A percentile compares a stretch with the other conserved stretches of the same genome.
Evolutionary conservation across 345 rosid genomes (phyloP).

Genomic region (Populus ilicifolia): DNA sequence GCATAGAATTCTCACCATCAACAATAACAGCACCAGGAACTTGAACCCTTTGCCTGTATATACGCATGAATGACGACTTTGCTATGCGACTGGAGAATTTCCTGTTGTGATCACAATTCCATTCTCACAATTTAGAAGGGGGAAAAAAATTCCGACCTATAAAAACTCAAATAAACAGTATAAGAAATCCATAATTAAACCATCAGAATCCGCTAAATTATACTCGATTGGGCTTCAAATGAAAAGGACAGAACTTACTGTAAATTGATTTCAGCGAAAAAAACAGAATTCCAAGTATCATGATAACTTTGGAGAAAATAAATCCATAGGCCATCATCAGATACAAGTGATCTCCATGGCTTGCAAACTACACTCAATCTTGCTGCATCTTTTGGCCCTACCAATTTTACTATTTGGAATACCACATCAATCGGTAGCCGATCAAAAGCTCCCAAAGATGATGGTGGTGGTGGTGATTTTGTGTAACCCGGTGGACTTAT

Average conservation of each 20-base stretch:
- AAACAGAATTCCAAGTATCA: conserved; percentile 50
- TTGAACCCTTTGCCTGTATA: conserved; percentile 59
- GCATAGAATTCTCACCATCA: conserved; percentile 49
- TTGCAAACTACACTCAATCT: conserved; percentile 42
- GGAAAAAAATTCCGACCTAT: neutral
- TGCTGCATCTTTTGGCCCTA: conserved; percentile 61
- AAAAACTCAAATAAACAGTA: too few species aligned
- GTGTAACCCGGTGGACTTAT: too few species aligned
- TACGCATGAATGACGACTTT: conserved; percentile 58
- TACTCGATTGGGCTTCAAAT: too few species aligned
- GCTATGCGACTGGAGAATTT: conserved; percentile 23
- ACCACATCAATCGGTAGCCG: conserved; percentile 56
- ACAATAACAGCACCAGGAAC: conserved; percentile 68
- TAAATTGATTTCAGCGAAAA: conserved; percentile 65
- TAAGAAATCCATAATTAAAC: too few species aligned
- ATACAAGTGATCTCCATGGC: conserved; percentile 49
- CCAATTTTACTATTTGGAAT: conserved; percentile 47
- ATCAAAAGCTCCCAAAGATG: conserved; percentile 49
- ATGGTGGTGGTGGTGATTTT: too few species aligned
- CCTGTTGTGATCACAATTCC: conserved; percentile 23
- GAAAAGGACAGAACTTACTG: conserved; percentile 30
- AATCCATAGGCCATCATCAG: conserved; percentile 64
- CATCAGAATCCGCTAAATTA: too few species aligned
- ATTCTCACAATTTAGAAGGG: neutral
- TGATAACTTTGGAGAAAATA: conserved; percentile 45